Percentiles rank a stretch among this genome's conserved stretches.
Conservation (phyloP, 2,329 filamentous ascomycete genomes). For the Pyricularia sp. region DNA sequence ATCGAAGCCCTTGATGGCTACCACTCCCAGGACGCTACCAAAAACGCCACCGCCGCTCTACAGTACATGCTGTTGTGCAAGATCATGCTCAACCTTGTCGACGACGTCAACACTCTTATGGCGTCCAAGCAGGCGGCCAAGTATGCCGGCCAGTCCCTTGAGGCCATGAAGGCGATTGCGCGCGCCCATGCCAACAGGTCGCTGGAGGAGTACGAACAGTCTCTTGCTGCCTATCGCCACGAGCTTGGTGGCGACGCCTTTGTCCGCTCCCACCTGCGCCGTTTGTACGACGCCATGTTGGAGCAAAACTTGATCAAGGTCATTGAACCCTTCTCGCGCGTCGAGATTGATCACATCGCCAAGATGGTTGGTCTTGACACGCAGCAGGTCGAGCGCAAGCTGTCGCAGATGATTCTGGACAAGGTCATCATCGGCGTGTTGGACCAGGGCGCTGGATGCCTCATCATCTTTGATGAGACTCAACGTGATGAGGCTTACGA, state of each 20-base stretch:
- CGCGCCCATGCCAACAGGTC: conserved; percentile 92
- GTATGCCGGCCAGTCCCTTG: conserved; percentile 90
- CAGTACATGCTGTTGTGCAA: conserved; percentile 99
- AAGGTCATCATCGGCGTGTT: conserved; percentile 97
- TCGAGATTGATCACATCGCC: conserved; percentile 94
- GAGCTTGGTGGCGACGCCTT: conserved; percentile 92
- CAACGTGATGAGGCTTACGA: conserved; percentile 91
- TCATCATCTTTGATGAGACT: conserved; percentile 95
- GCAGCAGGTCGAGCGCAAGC: conserved; percentile 93
- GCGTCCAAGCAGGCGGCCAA: conserved; percentile 93
- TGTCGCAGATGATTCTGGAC: conserved; percentile 99
- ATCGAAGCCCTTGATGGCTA: conserved; percentile 98
- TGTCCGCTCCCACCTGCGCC: conserved; percentile 91
- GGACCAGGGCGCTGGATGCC: conserved; percentile 93
- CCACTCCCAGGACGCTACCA: conserved; percentile 79
- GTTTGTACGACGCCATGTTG: conserved; percentile 95
- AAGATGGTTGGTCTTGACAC: conserved; percentile 97
- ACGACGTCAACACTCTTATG: conserved; percentile 94
- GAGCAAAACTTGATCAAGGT: conserved; percentile 99
- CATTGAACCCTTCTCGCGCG: conserved; percentile 95
- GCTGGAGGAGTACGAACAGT: conserved; percentile 92
- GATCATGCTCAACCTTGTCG: conserved; percentile 95
- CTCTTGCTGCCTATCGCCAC: conserved; percentile 81
- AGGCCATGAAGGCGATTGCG: conserved; percentile 98
- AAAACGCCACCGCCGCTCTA: conserved; percentile 88